A percentile compares a stretch with the other conserved stretches of the same genome.
phyloP scores from a whole-genome alignment of 768 basidiomycete species.

The Lentinus tigrinus region DNA sequence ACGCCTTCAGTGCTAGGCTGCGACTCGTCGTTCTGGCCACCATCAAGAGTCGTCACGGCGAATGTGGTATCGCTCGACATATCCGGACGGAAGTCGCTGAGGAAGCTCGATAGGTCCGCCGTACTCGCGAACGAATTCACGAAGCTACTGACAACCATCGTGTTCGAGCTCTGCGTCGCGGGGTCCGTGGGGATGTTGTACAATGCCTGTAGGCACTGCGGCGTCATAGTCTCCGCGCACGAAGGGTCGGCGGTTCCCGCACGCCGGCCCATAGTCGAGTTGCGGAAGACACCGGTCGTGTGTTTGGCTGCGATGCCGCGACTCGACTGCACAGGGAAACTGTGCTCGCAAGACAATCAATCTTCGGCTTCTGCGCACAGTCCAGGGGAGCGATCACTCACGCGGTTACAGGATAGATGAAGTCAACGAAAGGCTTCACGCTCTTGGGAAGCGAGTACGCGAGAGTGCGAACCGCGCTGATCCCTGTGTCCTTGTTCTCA shows the following conservation, averaged over 20 bases:
- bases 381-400: constrained; percentile 6
- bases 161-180: constrained; percentile 6
- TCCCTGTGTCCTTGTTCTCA: constrained; percentile 29
- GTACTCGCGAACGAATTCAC: constrained; percentile 6
- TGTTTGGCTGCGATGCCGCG: constrained; percentile 15
- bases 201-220: constrained; percentile 30
- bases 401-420: constrained; percentile 31
- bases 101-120: constrained; percentile 13
- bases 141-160: constrained; percentile 12
- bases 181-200: constrained; percentile 29
- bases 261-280: constrained; percentile 2
- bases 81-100: constrained; percentile 15
- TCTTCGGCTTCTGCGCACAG: neutral
- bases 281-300: constrained; percentile 3
- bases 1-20: constrained; percentile 11
- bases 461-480: constrained; percentile 32
- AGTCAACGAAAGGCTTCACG: constrained; percentile 29
- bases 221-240: constrained; percentile 23
- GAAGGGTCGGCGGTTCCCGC: constrained; percentile 18
- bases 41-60: constrained; percentile 2
- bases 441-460: constrained; percentile 35
- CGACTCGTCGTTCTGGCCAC: constrained; percentile 8
- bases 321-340: constrained; percentile 29
- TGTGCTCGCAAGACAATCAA: constrained; percentile 15
- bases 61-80: constrained; percentile 9